Base-by-base conservation (phyloP, 441 rosid genomes). In the Omphalea diandra region DNA sequence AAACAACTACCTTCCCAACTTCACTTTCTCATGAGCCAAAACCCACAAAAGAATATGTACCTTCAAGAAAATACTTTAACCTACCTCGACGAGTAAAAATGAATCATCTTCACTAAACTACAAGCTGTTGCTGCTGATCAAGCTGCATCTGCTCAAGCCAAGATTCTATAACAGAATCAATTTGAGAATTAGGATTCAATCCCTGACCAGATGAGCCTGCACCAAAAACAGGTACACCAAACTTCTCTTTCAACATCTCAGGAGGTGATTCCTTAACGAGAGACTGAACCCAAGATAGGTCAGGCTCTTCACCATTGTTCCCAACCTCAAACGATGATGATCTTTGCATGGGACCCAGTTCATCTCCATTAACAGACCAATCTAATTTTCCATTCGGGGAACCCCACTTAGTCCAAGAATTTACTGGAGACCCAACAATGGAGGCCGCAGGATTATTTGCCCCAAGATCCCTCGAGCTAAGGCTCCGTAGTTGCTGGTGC, bases 141-240 rank as follows among this genome's bases (percentile, higher is more conserved):
- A 84, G 80, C 67, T 84, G 83, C 85, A 81, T 78, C 58, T 82
- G 87, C 86, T 86, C 86, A 9, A 80, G 76, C 90, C 88, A 86
- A 8, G 88, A 80, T 54, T 80, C 84, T 3, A 82, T 56, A 52
- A 84, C 67, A 32, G 85, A 69, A 65, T 84, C 79, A 1, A 33
- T 55, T 50, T 63, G 81, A 31, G 83, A 43, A 66, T 67, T 79
- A 35, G 82, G 57, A 54, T 67, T 82, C 71, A 67, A 32, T 26
- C 75, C 75, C 65, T 70, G 80, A 55, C 76, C 71, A 0, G 84
- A 60, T 9, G 79, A 50, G 52, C 83, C 74, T 43, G 67, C 56
- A 32, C 40, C 67, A 14, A 77, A 53, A 35, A 56, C 70, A 6
- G 76, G 67, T 57, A 40, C 70, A n/a, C 71, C 69, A 11, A 31